phyloP scores from a whole-genome alignment of 208 protist genomes.

The Trypanosomatidae sp. region DNA sequence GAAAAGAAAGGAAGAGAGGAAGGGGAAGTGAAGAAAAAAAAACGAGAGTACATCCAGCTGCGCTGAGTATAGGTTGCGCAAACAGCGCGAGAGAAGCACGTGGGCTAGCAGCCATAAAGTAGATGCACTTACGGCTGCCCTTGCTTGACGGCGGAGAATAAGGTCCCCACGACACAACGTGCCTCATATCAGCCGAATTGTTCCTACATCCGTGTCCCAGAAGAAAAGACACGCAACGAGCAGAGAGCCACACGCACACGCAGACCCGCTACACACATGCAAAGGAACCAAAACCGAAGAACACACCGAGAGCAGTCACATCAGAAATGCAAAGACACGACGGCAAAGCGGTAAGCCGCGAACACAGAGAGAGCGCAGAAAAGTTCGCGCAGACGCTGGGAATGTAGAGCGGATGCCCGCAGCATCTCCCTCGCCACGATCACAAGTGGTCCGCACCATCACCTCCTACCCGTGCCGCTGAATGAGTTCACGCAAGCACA shows the following conservation, averaged over 20 bases:
- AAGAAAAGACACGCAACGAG: background rate
- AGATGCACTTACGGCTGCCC: background rate
- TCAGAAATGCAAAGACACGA: background rate
- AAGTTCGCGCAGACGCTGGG: background rate
- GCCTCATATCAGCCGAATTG: background rate
- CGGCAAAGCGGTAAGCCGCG: background rate
- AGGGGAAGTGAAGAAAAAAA: background rate
- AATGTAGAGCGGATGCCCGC: too few relatives aligned
- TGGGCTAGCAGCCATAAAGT: background rate
- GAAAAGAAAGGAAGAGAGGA: constrained; percentile 4
- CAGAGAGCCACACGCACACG: background rate
- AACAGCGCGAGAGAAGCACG: background rate
- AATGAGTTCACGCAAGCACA: too few relatives aligned
- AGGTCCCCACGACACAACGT: background rate
- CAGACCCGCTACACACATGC: background rate
- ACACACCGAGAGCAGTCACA: background rate
- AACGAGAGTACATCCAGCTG: background rate
- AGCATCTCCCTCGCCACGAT: too few relatives aligned
- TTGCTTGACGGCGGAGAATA: background rate
- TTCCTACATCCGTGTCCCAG: background rate
- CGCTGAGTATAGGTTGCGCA: background rate
- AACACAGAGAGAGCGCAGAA: background rate
- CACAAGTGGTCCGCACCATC: too few relatives aligned
- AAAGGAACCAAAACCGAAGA: background rate
- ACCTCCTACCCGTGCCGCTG: too few relatives aligned